Evolutionary conservation across 495 filamentous ascomycete genomes (phyloP).

Genomic region (Daldinia decipiens): DNA sequence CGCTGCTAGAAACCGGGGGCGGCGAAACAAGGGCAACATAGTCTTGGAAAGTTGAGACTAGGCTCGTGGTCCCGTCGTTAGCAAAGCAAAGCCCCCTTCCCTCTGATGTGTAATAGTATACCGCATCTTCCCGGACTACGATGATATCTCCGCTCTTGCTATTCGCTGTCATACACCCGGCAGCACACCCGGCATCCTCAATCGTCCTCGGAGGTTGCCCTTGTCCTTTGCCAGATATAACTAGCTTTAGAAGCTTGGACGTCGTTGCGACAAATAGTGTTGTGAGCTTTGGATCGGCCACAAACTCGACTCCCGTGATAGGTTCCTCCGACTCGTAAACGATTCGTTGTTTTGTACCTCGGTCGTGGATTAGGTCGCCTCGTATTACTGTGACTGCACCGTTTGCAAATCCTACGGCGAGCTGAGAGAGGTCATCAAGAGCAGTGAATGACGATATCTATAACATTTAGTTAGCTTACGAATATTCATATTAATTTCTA

Average conservation of each 20-base stretch:
- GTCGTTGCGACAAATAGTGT: slow-evolving; percentile 94
- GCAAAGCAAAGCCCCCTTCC: slow-evolving; percentile 87
- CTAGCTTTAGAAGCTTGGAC: slow-evolving; percentile 83
- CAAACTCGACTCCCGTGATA: slow-evolving; percentile 87
- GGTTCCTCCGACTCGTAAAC: slow-evolving; percentile 98
- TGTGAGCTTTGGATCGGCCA: slow-evolving; percentile 69
- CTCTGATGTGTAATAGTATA: slow-evolving; percentile 89
- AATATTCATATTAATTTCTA: background rate
- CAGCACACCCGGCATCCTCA: slow-evolving; percentile 86
- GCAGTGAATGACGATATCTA: slow-evolving; percentile 91
- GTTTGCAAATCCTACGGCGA: slow-evolving; percentile 95
- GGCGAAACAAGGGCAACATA: slow-evolving; percentile 92
- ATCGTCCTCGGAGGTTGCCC: slow-evolving; percentile 87
- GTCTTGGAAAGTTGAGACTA: slow-evolving; percentile 81
- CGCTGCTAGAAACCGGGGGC: slow-evolving; percentile 61
- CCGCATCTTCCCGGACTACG: slow-evolving; percentile 90
- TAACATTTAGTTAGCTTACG: slow-evolving; percentile 15
- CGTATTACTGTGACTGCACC: slow-evolving; percentile 92
- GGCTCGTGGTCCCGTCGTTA: slow-evolving; percentile 88
- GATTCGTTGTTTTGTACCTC: slow-evolving; percentile 93
- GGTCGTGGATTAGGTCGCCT: slow-evolving; percentile 93
- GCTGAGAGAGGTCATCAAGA: slow-evolving; percentile 85
- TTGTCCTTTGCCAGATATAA: slow-evolving; percentile 86
- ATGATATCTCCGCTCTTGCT: slow-evolving; percentile 82
- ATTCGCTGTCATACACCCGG: slow-evolving; percentile 93